Evolutionary conservation across 2,329 filamentous ascomycete genomes (phyloP).

Genomic region (Ophiostoma pallidulum): DNA sequence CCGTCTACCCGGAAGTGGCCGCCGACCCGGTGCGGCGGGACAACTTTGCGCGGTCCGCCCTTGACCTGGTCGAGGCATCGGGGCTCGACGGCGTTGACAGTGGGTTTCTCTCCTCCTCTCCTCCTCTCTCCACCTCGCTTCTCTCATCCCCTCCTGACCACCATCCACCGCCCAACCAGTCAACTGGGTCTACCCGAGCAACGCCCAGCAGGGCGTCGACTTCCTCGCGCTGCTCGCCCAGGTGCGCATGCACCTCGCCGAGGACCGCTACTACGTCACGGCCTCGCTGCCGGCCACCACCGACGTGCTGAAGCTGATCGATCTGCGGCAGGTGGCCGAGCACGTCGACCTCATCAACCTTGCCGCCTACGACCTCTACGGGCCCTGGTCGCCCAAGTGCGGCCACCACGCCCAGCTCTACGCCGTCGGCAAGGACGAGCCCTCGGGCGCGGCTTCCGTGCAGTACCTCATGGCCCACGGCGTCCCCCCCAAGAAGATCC

Average conservation of each 20-base stretch:
- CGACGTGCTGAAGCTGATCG: constrained; percentile 58
- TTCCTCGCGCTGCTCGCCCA: constrained; percentile 60
- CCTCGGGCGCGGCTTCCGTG: constrained; percentile 58
- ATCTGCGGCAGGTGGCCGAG: constrained; percentile 50
- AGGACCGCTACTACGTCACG: constrained; percentile 59
- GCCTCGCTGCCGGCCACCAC: constrained; percentile 61
- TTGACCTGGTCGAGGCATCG: constrained; percentile 58
- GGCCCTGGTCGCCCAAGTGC: constrained; percentile 55
- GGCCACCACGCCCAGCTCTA: constrained; percentile 73
- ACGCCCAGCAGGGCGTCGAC: constrained; percentile 56
- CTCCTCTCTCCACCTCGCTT: neutral
- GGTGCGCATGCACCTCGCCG: constrained; percentile 57
- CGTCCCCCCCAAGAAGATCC: constrained; percentile 60
- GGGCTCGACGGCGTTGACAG: constrained; percentile 69
- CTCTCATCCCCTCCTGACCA: neutral
- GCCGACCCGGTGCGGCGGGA: constrained; percentile 50
- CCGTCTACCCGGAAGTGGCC: constrained; percentile 60
- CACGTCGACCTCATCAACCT: constrained; percentile 70
- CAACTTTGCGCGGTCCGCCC: constrained; percentile 60
- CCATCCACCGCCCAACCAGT: constrained; percentile 44
- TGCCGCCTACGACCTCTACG: constrained; percentile 72
- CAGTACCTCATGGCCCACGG: constrained; percentile 55
- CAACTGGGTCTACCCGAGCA: constrained; percentile 69
- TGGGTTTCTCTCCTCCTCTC: constrained; percentile 29
- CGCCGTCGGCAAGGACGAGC: constrained; percentile 47